Evolutionary conservation across 768 basidiomycete genomes (phyloP), one percentile per base, ranked within the genome.

Genomic region (Fomitopsis serialis): DNA sequence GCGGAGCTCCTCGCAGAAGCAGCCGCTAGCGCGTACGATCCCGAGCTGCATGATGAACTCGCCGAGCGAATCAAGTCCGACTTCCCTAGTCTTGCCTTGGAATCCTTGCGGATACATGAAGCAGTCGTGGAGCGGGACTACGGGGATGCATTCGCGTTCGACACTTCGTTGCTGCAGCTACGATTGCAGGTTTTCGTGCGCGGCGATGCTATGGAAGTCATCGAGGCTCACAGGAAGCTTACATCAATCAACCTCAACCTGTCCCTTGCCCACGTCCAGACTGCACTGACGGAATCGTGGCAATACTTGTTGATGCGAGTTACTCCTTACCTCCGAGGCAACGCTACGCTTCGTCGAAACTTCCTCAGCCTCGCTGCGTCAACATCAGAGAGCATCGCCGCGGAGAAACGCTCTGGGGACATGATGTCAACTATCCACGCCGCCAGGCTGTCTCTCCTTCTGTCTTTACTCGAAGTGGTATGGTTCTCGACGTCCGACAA

Each of bases 361-460:
- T 68, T 88, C 7, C 63, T 92, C 22, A 65, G 74, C 0, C 73
- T 86, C 27, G 84, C 82, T 0, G 76, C 81, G 1, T 76, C 79
- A 0, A 77, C 91, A 9, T 89, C 90, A 3, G 78, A 73, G 22
- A 78, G 78, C 43, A 79, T 93, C 25, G 79, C 88, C 0, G 66
- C 66, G 19, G 94, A 95, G 68, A 74, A 69, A 36, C 79, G 92
- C 32, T 75, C 73, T 4, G 94, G 94, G 0, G 87, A 92, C 54
- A 87, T 94, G 79, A 89, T 94, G 82, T 77, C 86, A 0, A 78
- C 80, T 1, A 83, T 94, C 15, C 92, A 98, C 58, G 78, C 81
- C 2, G 80, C 86, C 22, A 77, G 92, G 29, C 70, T 98, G 22
- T 77, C 80, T 3, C 74, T 96, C 2, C 74, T 97, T 2, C 75